These are phyloP conservation scores for Colletotrichum gloeosporioides DNA, from an alignment of 2,329 filamentous ascomycete genomes.

Conservation along the genomic window DNA sequence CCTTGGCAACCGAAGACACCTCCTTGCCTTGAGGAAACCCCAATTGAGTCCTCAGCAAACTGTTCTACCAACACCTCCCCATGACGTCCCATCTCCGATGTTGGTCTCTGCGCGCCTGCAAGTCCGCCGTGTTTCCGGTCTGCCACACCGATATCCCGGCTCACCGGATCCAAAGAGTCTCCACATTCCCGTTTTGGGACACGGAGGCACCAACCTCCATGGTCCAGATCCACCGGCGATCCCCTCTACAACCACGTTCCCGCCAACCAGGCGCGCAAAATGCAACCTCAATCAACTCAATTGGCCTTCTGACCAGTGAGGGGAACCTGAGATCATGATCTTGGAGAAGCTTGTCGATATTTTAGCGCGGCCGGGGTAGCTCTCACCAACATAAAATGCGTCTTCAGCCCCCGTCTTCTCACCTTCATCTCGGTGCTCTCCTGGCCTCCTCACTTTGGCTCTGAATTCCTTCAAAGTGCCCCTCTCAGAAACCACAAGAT, in stretches of 20 bases:
- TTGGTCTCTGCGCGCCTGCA: neutral
- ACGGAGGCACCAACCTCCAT: slow-evolving; percentile 15
- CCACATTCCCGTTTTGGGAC: slow-evolving; percentile 15
- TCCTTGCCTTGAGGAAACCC: neutral
- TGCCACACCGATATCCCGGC: neutral
- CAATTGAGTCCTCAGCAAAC: neutral
- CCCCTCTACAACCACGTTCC: neutral
- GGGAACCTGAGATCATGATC: neutral
- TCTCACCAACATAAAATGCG: neutral
- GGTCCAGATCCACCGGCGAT: neutral
- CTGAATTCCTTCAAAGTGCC: accelerated
- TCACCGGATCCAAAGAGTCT: neutral
- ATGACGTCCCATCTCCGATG: neutral
- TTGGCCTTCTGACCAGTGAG: neutral
- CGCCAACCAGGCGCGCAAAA: slow-evolving; percentile 1
- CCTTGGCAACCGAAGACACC: neutral
- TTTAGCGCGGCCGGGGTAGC: neutral
- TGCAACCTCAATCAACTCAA: neutral
- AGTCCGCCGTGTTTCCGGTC: neutral
- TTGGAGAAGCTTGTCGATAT: too few species aligned
- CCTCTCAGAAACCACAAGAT: neutral
- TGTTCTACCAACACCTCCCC: accelerated
- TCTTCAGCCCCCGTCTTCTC: neutral
- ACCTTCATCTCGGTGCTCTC: too few species aligned
- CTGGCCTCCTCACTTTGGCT: neutral